Conservation (phyloP, 176 grass and related monocot species). For the Themeda triandra region DNA sequence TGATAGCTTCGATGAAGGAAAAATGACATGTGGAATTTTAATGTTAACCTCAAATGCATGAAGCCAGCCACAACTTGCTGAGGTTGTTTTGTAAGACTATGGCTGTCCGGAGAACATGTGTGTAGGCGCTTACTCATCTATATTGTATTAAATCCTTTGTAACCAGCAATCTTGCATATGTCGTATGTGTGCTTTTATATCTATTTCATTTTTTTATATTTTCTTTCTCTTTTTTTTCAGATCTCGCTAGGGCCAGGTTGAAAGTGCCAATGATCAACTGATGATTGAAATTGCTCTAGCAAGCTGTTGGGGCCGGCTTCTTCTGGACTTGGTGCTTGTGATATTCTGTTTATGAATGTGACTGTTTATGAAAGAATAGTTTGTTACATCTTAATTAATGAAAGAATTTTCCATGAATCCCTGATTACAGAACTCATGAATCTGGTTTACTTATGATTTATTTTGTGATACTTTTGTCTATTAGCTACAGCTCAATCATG, state of each 20-base stretch:
- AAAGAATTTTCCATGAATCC: background rate
- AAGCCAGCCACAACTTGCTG: too few relatives aligned
- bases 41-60: too few relatives aligned
- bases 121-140: too few relatives aligned
- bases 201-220: background rate
- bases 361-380: background rate
- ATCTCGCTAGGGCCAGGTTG: background rate
- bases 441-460: background rate
- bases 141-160: too few relatives aligned
- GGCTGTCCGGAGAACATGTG: too few relatives aligned
- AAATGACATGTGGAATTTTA: too few relatives aligned
- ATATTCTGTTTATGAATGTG: background rate
- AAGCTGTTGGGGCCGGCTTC: background rate
- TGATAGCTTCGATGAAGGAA: too few relatives aligned
- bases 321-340: background rate
- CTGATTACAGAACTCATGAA: background rate
- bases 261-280: background rate
- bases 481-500: background rate
- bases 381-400: too few relatives aligned
- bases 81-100: too few relatives aligned
- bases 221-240: background rate
- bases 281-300: background rate
- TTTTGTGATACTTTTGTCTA: background rate
- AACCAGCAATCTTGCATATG: background rate
- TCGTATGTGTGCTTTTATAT: background rate